Evolutionary conservation across 768 basidiomycete species (phyloP).

Genomic region (Leccinum ochraceum): DNA sequence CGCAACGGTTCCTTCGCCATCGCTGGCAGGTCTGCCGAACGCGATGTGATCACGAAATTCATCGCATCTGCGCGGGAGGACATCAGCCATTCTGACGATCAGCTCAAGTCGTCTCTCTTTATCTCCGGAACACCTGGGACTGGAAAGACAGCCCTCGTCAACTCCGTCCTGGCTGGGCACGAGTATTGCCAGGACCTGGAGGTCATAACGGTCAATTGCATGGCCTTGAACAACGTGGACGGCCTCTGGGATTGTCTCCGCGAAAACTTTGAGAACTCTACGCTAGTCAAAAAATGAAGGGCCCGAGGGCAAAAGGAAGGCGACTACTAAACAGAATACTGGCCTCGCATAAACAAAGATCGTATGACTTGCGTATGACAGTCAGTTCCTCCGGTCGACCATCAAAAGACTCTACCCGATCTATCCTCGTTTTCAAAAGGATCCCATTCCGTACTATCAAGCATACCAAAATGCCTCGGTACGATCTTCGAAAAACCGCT

Average conservation of each 20-base stretch:
- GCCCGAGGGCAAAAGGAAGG: slow-evolving; percentile 47
- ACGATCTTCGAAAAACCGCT: too few relatives aligned
- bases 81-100: slow-evolving; percentile 8
- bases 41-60: slow-evolving; percentile 57
- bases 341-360: slow-evolving; percentile 48
- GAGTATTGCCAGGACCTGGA: slow-evolving; percentile 42
- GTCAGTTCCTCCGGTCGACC: too few relatives aligned
- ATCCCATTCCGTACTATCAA: too few relatives aligned
- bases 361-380: too few relatives aligned
- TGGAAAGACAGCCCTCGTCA: slow-evolving; percentile 86
- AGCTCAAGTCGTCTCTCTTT: slow-evolving; percentile 58
- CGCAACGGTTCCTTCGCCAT: slow-evolving; percentile 48
- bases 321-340: slow-evolving; percentile 50
- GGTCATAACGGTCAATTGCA: slow-evolving; percentile 72
- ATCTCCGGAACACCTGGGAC: slow-evolving; percentile 94
- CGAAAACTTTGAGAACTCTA: slow-evolving; percentile 48
- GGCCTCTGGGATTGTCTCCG: slow-evolving; percentile 69
- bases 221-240: slow-evolving; percentile 69
- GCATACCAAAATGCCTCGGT: too few relatives aligned
- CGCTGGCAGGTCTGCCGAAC: slow-evolving; percentile 70
- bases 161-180: slow-evolving; percentile 54
- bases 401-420: too few relatives aligned
- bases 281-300: slow-evolving; percentile 38
- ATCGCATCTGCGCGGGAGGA: slow-evolving; percentile 52
- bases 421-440: too few relatives aligned